Conservation (phyloP, 805 yeast genomes). For the Kazachstania psychrophila region DNA sequence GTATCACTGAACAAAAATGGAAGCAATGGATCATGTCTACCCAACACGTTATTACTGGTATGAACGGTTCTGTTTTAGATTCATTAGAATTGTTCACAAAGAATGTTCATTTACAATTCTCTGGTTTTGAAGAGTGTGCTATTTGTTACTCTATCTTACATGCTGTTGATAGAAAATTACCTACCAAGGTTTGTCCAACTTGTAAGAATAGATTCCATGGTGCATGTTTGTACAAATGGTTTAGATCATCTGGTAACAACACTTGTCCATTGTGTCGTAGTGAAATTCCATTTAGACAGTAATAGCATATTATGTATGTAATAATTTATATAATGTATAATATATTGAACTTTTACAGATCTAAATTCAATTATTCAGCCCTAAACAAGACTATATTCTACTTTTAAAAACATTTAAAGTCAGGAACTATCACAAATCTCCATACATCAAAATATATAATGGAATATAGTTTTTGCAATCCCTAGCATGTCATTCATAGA, state of each 20-base stretch:
- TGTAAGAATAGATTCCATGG: slow-evolving; percentile 93
- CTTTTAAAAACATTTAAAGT: too few species aligned
- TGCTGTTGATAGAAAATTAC: slow-evolving; percentile 77
- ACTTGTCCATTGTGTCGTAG: slow-evolving; percentile 91
- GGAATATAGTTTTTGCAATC: too few species aligned
- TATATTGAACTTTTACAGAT: too few species aligned
- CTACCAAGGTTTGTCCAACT: slow-evolving; percentile 78
- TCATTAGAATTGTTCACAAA: slow-evolving; percentile 37
- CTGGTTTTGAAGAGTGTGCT: slow-evolving; percentile 94
- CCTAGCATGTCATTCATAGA: too few species aligned
- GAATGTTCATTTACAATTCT: slow-evolving; percentile 76
- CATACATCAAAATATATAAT: too few species aligned
- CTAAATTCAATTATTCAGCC: too few species aligned
- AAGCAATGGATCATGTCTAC: slow-evolving; percentile 91
- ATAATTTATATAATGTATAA: too few species aligned
- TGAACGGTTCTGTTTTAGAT: slow-evolving; percentile 53
- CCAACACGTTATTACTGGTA: slow-evolving; percentile 67
- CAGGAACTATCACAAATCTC: too few species aligned
- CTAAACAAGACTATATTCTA: too few species aligned
- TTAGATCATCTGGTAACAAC: slow-evolving; percentile 82
- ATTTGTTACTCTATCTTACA: slow-evolving; percentile 90
- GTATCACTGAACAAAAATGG: slow-evolving; percentile 89
- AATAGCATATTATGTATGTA: too few species aligned
- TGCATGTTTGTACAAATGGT: slow-evolving; percentile 95
- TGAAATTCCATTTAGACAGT: slow-evolving; percentile 27